A percentile compares a stretch with the other conserved stretches of the same genome.
Evolutionary conservation across 805 yeast species (phyloP).

Genomic region (Zygosaccharomyces bisporus): DNA sequence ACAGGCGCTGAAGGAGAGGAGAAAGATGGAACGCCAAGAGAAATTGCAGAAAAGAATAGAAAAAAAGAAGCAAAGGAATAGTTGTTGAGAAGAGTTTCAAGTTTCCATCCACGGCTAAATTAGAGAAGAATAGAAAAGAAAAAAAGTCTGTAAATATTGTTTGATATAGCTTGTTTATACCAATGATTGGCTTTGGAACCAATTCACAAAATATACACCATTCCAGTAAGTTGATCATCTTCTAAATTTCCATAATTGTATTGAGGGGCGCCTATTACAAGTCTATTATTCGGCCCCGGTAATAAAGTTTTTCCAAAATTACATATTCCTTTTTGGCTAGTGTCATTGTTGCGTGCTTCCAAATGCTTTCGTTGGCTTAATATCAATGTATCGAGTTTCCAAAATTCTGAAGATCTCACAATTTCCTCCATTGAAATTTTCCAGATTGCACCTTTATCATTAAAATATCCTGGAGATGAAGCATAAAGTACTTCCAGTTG

Average conservation of each 20-base stretch:
- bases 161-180: constrained; percentile 6
- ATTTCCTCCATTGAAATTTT: constrained; percentile 29
- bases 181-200: neutral
- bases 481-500: constrained; percentile 31
- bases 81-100: neutral
- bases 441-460: constrained; percentile 45
- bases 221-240: constrained; percentile 34
- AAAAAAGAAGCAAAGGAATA: constrained; percentile 19
- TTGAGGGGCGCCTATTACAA: constrained; percentile 41
- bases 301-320: constrained; percentile 45
- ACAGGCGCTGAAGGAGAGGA: constrained; percentile 32
- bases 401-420: constrained; percentile 16
- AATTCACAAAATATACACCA: constrained; percentile 13
- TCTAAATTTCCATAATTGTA: constrained; percentile 36
- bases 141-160: constrained; percentile 3
- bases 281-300: constrained; percentile 20
- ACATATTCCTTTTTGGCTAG: constrained; percentile 34
- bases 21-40: constrained; percentile 37
- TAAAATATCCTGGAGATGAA: constrained; percentile 42
- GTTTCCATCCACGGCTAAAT: neutral
- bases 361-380: constrained; percentile 14
- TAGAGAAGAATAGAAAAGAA: no score
- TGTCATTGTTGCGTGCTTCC: constrained; percentile 18
- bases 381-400: constrained; percentile 15
- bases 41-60: constrained; percentile 30